Conservation (phyloP, 148 eudicot genomes). For the Chenopodium quinoa region DNA sequence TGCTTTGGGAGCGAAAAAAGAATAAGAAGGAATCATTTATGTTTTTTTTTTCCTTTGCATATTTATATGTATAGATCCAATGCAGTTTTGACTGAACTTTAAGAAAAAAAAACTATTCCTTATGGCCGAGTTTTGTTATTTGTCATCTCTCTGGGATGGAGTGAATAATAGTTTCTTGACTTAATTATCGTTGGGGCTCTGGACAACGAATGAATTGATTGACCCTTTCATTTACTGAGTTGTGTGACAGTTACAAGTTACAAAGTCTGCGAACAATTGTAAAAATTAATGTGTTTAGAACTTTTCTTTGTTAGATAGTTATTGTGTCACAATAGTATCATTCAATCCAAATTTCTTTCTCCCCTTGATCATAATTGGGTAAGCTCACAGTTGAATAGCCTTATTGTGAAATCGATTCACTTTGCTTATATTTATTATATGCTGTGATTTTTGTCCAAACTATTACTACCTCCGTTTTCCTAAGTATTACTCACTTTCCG, state of each 20-base stretch:
- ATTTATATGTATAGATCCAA: neutral
- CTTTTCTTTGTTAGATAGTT: neutral
- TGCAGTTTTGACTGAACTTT: neutral
- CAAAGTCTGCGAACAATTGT: neutral
- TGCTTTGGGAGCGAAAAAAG: neutral
- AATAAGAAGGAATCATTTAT: neutral
- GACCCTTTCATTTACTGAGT: neutral
- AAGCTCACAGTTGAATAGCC: neutral
- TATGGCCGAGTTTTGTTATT: neutral
- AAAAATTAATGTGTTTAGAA: neutral
- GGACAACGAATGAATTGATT: neutral
- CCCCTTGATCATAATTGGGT: neutral
- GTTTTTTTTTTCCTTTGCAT: neutral
- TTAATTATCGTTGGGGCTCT: neutral
- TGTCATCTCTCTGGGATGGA: neutral
- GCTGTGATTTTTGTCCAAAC: too few relatives aligned
- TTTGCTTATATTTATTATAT: neutral
- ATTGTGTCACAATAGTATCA: neutral
- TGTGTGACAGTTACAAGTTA: neutral
- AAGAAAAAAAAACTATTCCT: neutral
- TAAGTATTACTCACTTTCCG: too few relatives aligned
- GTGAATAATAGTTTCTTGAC: neutral
- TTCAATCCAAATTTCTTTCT: neutral
- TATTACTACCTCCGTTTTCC: too few relatives aligned
- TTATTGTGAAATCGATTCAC: neutral